phyloP scores from a whole-genome alignment of 2,329 filamentous ascomycete genomes.

The Cercospora sp. region DNA sequence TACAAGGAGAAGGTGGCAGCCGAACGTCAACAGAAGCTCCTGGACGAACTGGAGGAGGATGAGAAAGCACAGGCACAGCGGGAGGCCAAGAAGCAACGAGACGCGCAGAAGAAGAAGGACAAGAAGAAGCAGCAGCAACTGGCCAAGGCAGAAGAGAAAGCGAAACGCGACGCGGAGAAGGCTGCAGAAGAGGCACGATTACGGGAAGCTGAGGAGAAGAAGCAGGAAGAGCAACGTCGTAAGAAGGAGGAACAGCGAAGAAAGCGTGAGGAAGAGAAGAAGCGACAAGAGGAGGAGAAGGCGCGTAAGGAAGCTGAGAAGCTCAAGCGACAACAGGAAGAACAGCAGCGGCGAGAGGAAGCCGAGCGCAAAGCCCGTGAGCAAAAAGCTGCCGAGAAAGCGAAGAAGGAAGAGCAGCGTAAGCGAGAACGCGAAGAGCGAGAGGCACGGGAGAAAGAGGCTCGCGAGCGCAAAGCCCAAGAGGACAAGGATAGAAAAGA shows the following conservation, averaged over 20 bases:
- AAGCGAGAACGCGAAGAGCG: slow-evolving; percentile 72
- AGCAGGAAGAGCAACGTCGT: slow-evolving; percentile 74
- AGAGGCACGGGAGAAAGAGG: slow-evolving; percentile 70
- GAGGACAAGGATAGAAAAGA: slow-evolving; percentile 61
- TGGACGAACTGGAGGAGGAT: slow-evolving; percentile 90
- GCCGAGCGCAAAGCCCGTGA: slow-evolving; percentile 80
- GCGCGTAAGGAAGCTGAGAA: slow-evolving; percentile 83
- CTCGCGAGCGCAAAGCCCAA: slow-evolving; percentile 64
- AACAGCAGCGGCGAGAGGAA: slow-evolving; percentile 82
- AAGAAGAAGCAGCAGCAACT: slow-evolving; percentile 88
- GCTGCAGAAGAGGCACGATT: slow-evolving; percentile 80
- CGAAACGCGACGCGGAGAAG: slow-evolving; percentile 82
- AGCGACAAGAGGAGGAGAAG: slow-evolving; percentile 85
- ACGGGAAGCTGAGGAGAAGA: slow-evolving; percentile 74
- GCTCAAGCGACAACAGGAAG: slow-evolving; percentile 74
- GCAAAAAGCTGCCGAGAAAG: slow-evolving; percentile 78
- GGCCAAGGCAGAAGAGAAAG: slow-evolving; percentile 85
- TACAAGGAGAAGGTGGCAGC: slow-evolving; percentile 96
- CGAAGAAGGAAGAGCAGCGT: slow-evolving; percentile 67
- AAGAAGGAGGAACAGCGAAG: slow-evolving; percentile 88
- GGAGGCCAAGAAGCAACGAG: slow-evolving; percentile 89
- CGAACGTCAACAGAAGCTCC: slow-evolving; percentile 84
- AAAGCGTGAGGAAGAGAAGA: slow-evolving; percentile 88
- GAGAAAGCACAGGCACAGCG: slow-evolving; percentile 71
- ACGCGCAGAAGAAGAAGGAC: slow-evolving; percentile 93